Conservation (phyloP, 1,139 yeast species). For the Meyerozyma athensensis region DNA sequence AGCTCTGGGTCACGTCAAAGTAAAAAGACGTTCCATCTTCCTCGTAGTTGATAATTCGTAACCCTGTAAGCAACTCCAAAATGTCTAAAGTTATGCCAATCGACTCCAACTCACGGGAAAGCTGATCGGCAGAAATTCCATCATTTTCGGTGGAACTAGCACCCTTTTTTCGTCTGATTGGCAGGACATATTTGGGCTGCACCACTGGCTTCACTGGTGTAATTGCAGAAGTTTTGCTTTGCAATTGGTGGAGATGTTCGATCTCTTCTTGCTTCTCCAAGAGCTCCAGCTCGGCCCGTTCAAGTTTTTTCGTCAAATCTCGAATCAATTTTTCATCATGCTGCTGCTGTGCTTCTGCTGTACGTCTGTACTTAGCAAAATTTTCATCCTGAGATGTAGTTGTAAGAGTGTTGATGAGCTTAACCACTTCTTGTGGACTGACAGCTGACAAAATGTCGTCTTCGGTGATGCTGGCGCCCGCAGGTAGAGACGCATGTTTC, state of each 20-base stretch:
- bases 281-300: slow-evolving; percentile 24
- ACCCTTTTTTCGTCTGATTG: slow-evolving; percentile 30
- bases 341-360: slow-evolving; percentile 24
- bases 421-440: slow-evolving; percentile 24
- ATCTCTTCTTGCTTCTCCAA: slow-evolving; percentile 24
- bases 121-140: slow-evolving; percentile 24
- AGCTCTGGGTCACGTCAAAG: slow-evolving; percentile 51
- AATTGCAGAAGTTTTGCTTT: slow-evolving; percentile 7
- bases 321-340: slow-evolving; percentile 26
- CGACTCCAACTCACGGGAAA: slow-evolving; percentile 41
- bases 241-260: slow-evolving; percentile 17
- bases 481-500: background rate
- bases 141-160: slow-evolving; percentile 9
- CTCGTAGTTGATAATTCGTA: slow-evolving; percentile 45
- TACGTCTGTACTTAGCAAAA: slow-evolving; percentile 26
- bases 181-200: slow-evolving; percentile 23
- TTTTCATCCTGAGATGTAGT: slow-evolving; percentile 34
- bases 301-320: slow-evolving; percentile 22
- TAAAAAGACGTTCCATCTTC: slow-evolving; percentile 39
- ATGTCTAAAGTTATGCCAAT: slow-evolving; percentile 50
- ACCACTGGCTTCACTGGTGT: slow-evolving; percentile 1
- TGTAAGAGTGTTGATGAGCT: slow-evolving; percentile 29
- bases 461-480: slow-evolving; percentile 21
- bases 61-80: slow-evolving; percentile 54
- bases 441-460: slow-evolving; percentile 27